Evolutionary conservation across 768 basidiomycete genomes (phyloP).

Genomic region (Auricularia heimuer): DNA sequence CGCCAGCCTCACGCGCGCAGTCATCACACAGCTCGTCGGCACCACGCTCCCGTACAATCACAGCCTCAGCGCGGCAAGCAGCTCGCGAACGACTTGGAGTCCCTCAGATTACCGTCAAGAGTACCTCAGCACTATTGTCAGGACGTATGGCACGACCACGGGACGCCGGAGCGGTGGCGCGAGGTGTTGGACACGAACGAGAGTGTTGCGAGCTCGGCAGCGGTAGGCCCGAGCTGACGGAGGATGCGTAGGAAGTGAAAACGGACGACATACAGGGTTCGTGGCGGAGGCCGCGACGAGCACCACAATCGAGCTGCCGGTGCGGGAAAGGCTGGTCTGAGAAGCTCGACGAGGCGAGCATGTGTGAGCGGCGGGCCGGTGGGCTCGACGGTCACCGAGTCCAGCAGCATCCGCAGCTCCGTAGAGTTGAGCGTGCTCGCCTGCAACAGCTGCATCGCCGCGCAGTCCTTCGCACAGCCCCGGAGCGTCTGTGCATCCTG

Average conservation of each 20-base stretch:
- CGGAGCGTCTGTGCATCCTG: slow-evolving; percentile 54
- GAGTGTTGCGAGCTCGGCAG: slow-evolving; percentile 54
- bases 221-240: slow-evolving; percentile 35
- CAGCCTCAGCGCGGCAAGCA: too few species aligned
- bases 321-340: background rate
- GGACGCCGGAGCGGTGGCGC: slow-evolving; percentile 72
- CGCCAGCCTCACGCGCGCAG: too few species aligned
- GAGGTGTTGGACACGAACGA: slow-evolving; percentile 77
- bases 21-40: too few species aligned
- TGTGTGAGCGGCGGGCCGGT: slow-evolving; percentile 11
- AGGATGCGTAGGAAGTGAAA: slow-evolving; percentile 26
- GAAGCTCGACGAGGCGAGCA: background rate
- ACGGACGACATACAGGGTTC: slow-evolving; percentile 50
- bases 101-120: too few species aligned
- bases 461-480: slow-evolving; percentile 49
- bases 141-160: slow-evolving; percentile 86
- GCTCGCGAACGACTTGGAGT: too few species aligned
- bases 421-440: slow-evolving; percentile 80
- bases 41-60: too few species aligned
- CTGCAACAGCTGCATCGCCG: slow-evolving; percentile 54
- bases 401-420: slow-evolving; percentile 57
- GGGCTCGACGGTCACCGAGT: slow-evolving; percentile 37
- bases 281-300: slow-evolving; percentile 65
- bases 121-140: slow-evolving; percentile 45
- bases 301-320: slow-evolving; percentile 9